Conservation (phyloP, 2,329 filamentous ascomycete genomes). For the Rhynchosporium secalis region DNA sequence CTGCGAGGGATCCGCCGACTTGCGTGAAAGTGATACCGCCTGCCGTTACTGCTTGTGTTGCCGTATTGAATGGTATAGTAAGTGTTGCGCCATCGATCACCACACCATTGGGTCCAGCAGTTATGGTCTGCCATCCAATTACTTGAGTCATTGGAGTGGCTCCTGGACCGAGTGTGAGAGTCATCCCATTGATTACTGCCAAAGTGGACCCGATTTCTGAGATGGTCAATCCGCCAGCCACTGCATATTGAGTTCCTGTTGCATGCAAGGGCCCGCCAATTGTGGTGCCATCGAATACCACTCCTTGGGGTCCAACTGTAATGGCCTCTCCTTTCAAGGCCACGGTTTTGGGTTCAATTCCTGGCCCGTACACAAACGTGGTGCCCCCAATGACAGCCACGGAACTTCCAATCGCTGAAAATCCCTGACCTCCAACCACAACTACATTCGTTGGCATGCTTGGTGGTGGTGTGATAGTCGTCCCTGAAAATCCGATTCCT, state of each 20-base stretch:
- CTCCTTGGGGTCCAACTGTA: constrained; percentile 31
- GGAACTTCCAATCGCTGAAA: constrained; percentile 30
- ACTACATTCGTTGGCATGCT: constrained; percentile 30
- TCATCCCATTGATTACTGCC: constrained; percentile 51
- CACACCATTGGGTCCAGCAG: constrained; percentile 52
- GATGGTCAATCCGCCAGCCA: constrained; percentile 34
- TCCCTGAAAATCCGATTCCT: constrained; percentile 32
- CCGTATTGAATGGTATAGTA: constrained; percentile 29
- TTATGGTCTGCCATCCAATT: constrained; percentile 52
- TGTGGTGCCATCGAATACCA: constrained; percentile 28
- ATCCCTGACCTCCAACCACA: constrained; percentile 28
- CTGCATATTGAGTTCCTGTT: constrained; percentile 30
- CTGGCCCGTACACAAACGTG: constrained; percentile 29
- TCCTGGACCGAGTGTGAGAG: constrained; percentile 52
- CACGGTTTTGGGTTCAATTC: constrained; percentile 25
- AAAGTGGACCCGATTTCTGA: constrained; percentile 35
- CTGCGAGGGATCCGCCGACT: constrained; percentile 29
- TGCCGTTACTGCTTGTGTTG: constrained; percentile 29
- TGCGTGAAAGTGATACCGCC: constrained; percentile 33
- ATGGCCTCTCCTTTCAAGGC: constrained; percentile 33
- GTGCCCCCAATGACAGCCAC: constrained; percentile 29
- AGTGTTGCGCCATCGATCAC: constrained; percentile 28
- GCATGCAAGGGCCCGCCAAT: constrained; percentile 29
- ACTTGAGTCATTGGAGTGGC: constrained; percentile 47
- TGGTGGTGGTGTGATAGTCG: constrained; percentile 25